These are phyloP conservation scores for Colletotrichum chrysophilum DNA, from an alignment of 2,329 filamentous ascomycete genomes.

Conservation along the genomic window DNA sequence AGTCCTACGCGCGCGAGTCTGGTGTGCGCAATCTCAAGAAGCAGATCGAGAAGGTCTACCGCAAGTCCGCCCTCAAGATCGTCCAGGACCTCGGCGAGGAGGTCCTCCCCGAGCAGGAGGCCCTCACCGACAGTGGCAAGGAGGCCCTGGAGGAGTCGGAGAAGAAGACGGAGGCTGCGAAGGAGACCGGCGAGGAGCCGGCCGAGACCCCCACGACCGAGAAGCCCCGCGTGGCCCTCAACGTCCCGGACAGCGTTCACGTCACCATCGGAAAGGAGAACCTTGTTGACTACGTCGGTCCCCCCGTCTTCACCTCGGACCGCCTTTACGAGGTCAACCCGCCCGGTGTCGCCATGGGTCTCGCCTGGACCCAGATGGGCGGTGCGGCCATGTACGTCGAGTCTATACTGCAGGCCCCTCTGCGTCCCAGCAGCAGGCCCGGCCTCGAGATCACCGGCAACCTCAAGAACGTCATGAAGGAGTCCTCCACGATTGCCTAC, in stretches of 20 bases:
- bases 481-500: conserved; percentile 94
- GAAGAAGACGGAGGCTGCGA: conserved; percentile 70
- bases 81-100: conserved; percentile 93
- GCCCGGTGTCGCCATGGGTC: conserved; percentile 93
- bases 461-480: conserved; percentile 96
- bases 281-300: conserved; percentile 95
- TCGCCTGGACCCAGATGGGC: conserved; percentile 98
- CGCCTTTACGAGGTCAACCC: conserved; percentile 93
- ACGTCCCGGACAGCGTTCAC: conserved; percentile 86
- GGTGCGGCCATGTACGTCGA: conserved; percentile 97
- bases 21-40: conserved; percentile 98
- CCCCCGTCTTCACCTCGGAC: conserved; percentile 94
- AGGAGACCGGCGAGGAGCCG: conserved; percentile 35
- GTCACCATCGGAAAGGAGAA: conserved; percentile 88
- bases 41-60: conserved; percentile 98
- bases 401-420: conserved; percentile 86
- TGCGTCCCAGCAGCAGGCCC: conserved; percentile 76
- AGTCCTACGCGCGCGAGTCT: conserved; percentile 96
- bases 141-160: conserved; percentile 72
- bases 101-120: conserved; percentile 78
- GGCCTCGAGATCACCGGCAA: conserved; percentile 93
- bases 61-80: conserved; percentile 96
- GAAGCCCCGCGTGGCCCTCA: conserved; percentile 75
- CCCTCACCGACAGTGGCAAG: conserved; percentile 86
- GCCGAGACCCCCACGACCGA: conserved; percentile 45